These are phyloP conservation scores for Xylaria intraflava DNA, from an alignment of 495 filamentous ascomycete species.

Conservation along the genomic window DNA sequence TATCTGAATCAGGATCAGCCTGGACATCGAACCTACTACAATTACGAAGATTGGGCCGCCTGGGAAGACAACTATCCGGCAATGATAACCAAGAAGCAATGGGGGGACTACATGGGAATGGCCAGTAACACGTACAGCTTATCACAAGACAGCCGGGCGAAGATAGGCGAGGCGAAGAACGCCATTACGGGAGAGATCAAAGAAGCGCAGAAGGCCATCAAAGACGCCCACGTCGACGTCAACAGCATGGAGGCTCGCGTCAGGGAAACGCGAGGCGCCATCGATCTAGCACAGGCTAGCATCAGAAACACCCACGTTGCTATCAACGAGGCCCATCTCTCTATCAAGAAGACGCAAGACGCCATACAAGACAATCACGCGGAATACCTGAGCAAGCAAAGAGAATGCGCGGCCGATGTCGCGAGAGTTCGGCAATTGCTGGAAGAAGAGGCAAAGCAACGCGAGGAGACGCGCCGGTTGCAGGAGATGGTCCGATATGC, in stretches of 20 bases:
- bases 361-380: constrained; percentile 15
- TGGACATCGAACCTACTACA: not conserved
- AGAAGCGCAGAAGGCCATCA: constrained; percentile 13
- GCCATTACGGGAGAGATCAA: constrained; percentile 8
- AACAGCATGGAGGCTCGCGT: not conserved
- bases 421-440: constrained; percentile 15
- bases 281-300: constrained; percentile 14
- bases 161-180: constrained; percentile 16
- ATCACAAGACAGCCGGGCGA: constrained; percentile 15
- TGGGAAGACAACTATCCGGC: constrained; percentile 4
- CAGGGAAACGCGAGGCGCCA: constrained; percentile 9
- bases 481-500: constrained; percentile 20
- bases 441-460: constrained; percentile 20
- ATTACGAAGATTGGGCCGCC: not conserved
- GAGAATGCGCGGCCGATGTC: constrained; percentile 20
- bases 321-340: constrained; percentile 1
- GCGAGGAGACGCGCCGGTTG: constrained; percentile 16
- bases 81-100: not conserved
- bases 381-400: constrained; percentile 16
- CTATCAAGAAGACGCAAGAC: constrained; percentile 14
- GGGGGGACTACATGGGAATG: not conserved
- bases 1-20: not conserved
- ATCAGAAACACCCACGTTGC: constrained; percentile 6
- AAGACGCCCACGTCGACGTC: constrained; percentile 15
- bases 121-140: not conserved